Percentiles rank a stretch among this genome's conserved stretches.
phyloP scores from a whole-genome alignment of 192 early-diverging fungal genomes.

The Dissophora ornata region DNA sequence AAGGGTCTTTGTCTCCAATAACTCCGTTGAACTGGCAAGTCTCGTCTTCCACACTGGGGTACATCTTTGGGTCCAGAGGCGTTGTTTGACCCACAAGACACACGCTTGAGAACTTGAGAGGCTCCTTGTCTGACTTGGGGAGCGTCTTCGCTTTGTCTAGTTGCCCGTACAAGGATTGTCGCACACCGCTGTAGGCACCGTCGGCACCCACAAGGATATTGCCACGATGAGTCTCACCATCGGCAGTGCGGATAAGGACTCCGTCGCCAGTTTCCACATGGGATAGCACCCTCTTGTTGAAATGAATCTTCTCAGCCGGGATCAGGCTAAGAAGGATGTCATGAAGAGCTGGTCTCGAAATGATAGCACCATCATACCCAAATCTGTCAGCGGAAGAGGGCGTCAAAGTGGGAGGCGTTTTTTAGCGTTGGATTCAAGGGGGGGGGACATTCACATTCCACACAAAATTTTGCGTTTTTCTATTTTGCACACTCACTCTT shows the following conservation, averaged over 20 bases:
- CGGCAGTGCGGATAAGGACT: neutral
- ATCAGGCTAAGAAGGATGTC: neutral
- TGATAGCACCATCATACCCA: neutral
- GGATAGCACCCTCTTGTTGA: neutral
- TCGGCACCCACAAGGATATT: constrained; percentile 8
- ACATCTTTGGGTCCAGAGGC: constrained; percentile 1
- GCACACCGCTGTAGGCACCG: too few species aligned
- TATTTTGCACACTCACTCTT: too few species aligned
- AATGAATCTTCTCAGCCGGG: neutral
- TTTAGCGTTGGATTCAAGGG: too few species aligned
- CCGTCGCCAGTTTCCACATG: neutral
- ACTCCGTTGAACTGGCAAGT: neutral
- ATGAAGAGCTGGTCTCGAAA: constrained; percentile 4
- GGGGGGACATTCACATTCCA: too few species aligned
- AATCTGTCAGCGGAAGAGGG: neutral
- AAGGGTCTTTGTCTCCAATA: neutral
- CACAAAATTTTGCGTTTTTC: too few species aligned
- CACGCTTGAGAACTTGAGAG: neutral
- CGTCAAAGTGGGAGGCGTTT: too few species aligned
- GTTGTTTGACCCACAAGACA: constrained; percentile 16
- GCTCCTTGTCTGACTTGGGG: neutral
- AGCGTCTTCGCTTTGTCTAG: neutral
- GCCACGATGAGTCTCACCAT: neutral
- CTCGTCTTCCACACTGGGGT: neutral
- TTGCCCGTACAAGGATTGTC: constrained; percentile 6